These are phyloP conservation scores for Calonectria multiphialidica DNA, from an alignment of 2,329 filamentous ascomycete species.

Conservation along the genomic window DNA sequence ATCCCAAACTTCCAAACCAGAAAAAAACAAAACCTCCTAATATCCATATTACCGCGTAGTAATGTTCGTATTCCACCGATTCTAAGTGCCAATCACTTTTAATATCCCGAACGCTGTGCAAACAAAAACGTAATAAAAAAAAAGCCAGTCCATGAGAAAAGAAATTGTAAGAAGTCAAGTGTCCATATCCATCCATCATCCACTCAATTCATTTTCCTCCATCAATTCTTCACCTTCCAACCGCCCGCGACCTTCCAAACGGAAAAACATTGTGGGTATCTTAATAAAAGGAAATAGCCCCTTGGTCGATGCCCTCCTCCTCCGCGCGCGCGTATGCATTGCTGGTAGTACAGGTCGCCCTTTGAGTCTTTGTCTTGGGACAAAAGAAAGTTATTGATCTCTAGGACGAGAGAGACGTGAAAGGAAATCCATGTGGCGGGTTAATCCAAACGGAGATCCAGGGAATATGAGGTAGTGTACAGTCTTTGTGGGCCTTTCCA, in stretches of 20 bases:
- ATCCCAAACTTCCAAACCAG: slow-evolving; percentile 27
- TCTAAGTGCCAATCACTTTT: slow-evolving; percentile 45
- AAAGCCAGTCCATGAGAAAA: slow-evolving; percentile 29
- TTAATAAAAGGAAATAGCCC: slow-evolving; percentile 49
- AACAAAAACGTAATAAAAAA: slow-evolving; percentile 29
- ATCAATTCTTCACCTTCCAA: slow-evolving; percentile 38
- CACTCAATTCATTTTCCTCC: slow-evolving; percentile 25
- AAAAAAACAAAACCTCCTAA: slow-evolving; percentile 34
- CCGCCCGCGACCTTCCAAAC: slow-evolving; percentile 44
- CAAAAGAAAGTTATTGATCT: slow-evolving; percentile 40
- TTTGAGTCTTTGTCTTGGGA: slow-evolving; percentile 41
- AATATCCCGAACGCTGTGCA: slow-evolving; percentile 41
- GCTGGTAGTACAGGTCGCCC: slow-evolving; percentile 50
- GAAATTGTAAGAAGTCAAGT: slow-evolving; percentile 25
- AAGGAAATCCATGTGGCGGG: slow-evolving; percentile 39
- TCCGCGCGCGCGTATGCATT: slow-evolving; percentile 44
- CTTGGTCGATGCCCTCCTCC: slow-evolving; percentile 43
- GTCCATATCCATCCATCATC: slow-evolving; percentile 28
- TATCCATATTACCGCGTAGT: slow-evolving; percentile 44
- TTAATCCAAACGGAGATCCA: slow-evolving; percentile 41
- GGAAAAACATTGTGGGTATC: slow-evolving; percentile 52
- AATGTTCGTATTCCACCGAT: slow-evolving; percentile 35
- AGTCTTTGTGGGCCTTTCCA: slow-evolving; percentile 41
- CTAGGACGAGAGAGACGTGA: slow-evolving; percentile 40
- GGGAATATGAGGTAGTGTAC: slow-evolving; percentile 46